A percentile compares a stretch with the other conserved stretches of the same genome.
These are phyloP conservation scores for Sphenostylis stenocarpa DNA, from an alignment of 306 rosid genomes.

Conservation along the genomic window DNA sequence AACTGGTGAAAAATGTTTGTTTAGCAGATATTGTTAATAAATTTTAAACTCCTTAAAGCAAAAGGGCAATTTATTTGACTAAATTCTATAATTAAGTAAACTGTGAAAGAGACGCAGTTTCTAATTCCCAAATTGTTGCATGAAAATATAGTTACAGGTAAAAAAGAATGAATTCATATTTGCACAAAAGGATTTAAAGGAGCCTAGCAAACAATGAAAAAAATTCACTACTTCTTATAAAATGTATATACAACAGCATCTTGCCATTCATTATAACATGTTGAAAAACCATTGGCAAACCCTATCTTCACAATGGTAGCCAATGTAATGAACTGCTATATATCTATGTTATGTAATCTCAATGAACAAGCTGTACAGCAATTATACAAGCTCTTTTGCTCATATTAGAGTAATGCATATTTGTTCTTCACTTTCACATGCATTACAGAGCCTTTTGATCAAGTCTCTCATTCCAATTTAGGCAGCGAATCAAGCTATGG, in stretches of 20 bases:
- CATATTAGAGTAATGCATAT: constrained; percentile 1
- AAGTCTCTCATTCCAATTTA: constrained; percentile 96
- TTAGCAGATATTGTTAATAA: no score
- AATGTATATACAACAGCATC: constrained; percentile 44
- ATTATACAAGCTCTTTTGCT: constrained; percentile 37
- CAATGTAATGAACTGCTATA: constrained; percentile 43
- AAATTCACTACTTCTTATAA: constrained; percentile 27
- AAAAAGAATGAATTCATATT: background rate
- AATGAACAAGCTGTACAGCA: constrained; percentile 56
- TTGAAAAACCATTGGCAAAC: constrained; percentile 27
- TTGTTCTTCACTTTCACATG: constrained; percentile 29
- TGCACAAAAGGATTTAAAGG: background rate
- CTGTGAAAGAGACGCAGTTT: background rate
- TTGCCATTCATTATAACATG: constrained; percentile 31
- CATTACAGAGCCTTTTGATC: constrained; percentile 90
- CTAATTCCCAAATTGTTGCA: background rate
- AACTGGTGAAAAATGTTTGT: no score
- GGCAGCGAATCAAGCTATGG: constrained; percentile 90
- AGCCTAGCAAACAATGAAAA: background rate
- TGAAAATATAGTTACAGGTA: background rate
- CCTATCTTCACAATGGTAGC: constrained; percentile 45
- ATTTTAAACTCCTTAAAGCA: no score
- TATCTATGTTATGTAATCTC: constrained; percentile 29
- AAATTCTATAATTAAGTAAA: background rate
- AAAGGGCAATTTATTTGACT: background rate